Conservation (phyloP, 2,329 filamentous ascomycete species). For the Trichoderma simmonsii region DNA sequence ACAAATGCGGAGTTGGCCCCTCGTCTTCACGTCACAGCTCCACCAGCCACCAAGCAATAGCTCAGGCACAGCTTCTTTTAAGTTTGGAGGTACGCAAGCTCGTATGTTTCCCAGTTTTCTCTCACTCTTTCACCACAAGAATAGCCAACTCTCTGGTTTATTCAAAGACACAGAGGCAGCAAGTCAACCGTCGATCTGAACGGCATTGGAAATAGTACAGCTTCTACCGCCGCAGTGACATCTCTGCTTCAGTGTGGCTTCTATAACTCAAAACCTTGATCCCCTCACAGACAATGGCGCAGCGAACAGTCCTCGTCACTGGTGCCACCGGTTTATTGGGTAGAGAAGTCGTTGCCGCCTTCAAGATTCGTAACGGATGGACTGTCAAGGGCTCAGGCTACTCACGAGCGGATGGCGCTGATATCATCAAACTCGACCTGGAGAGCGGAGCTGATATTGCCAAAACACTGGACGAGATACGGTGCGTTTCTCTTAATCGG, state of each 20-base stretch:
- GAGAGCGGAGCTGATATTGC: slow-evolving; percentile 45
- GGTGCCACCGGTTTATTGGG: slow-evolving; percentile 83
- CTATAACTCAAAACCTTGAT: not conserved
- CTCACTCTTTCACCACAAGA: not conserved
- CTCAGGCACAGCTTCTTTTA: not conserved
- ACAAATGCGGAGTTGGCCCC: slow-evolving; percentile 5
- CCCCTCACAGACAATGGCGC: slow-evolving; percentile 21
- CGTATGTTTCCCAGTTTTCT: not conserved
- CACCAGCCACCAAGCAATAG: slow-evolving; percentile 2
- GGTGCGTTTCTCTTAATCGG: slow-evolving; percentile 40
- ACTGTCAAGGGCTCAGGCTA: slow-evolving; percentile 70
- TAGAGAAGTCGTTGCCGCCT: slow-evolving; percentile 70
- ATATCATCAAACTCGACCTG: slow-evolving; percentile 61
- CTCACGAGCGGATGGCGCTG: slow-evolving; percentile 67
- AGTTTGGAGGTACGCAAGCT: not conserved
- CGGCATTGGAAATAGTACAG: not conserved
- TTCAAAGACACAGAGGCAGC: not conserved
- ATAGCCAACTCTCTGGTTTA: not conserved
- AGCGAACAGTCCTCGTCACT: slow-evolving; percentile 65
- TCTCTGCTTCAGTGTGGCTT: not conserved
- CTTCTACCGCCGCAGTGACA: not conserved
- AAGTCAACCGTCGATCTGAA: not conserved
- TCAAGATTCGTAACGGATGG: slow-evolving; percentile 57
- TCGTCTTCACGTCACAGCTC: slow-evolving; percentile 15
- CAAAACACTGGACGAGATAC: slow-evolving; percentile 49